These are phyloP conservation scores for Schwanniomyces sp. DNA, from an alignment of 805 yeast genomes.

Conservation along the genomic window DNA sequence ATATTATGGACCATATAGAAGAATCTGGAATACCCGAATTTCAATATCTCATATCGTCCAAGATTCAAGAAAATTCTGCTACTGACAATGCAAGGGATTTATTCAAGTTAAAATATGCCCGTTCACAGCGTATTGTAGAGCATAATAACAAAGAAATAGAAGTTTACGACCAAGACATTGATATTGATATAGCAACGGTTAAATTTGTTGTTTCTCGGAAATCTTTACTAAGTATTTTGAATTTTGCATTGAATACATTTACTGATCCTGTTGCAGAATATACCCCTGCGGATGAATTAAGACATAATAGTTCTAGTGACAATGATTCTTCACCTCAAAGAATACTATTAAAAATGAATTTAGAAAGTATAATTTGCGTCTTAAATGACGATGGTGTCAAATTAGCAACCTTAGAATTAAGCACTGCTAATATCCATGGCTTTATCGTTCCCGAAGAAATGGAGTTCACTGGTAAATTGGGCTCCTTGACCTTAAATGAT, in stretches of 20 bases:
- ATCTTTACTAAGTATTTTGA: slow-evolving; percentile 73
- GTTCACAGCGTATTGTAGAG: slow-evolving; percentile 60
- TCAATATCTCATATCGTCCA: slow-evolving; percentile 68
- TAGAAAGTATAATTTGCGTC: slow-evolving; percentile 72
- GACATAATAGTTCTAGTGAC: slow-evolving; percentile 63
- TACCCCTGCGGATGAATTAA: slow-evolving; percentile 66
- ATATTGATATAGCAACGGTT: slow-evolving; percentile 74
- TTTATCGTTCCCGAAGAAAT: slow-evolving; percentile 72
- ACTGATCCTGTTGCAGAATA: slow-evolving; percentile 74
- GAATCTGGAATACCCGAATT: slow-evolving; percentile 60
- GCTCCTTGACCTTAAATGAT: slow-evolving; percentile 76
- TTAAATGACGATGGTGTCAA: slow-evolving; percentile 82
- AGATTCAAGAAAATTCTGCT: slow-evolving; percentile 35
- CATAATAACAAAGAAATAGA: slow-evolving; percentile 56
- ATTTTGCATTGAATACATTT: slow-evolving; percentile 82
- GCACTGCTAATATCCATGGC: slow-evolving; percentile 69
- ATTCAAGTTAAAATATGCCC: slow-evolving; percentile 57
- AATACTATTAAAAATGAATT: slow-evolving; percentile 63
- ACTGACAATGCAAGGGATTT: slow-evolving; percentile 38
- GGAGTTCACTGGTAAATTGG: slow-evolving; percentile 70
- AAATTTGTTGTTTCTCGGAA: slow-evolving; percentile 73
- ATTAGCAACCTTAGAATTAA: slow-evolving; percentile 74
- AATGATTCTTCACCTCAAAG: slow-evolving; percentile 67
- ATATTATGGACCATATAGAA: slow-evolving; percentile 75
- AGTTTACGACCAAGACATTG: slow-evolving; percentile 74